Conservation (phyloP, 345 rosid species). For the Linum usitatissimum region DNA sequence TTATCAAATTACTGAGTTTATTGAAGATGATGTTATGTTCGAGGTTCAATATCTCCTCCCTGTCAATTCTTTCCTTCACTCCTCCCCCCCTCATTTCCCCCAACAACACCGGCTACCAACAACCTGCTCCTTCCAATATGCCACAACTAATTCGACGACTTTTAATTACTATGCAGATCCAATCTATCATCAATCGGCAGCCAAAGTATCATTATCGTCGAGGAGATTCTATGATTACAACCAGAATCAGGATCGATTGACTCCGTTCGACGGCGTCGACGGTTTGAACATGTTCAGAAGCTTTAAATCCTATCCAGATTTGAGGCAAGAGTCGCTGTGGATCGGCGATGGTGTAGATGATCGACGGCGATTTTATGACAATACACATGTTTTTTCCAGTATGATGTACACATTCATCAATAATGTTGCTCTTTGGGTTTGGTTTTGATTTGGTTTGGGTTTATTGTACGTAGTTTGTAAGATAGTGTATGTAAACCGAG, state of each 20-base stretch:
- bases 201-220: slow-evolving; percentile 17
- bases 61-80: not conserved
- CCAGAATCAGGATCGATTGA: slow-evolving; percentile 22
- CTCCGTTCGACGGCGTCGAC: slow-evolving; percentile 12
- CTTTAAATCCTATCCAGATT: slow-evolving; percentile 76
- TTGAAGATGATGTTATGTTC: too few relatives aligned
- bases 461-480: too few relatives aligned
- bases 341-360: slow-evolving; percentile 20
- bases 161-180: slow-evolving; percentile 16
- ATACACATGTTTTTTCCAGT: slow-evolving; percentile 30
- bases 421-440: too few relatives aligned
- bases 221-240: slow-evolving; percentile 27
- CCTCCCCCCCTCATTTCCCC: too few relatives aligned
- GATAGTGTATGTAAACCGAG: too few relatives aligned
- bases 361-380: slow-evolving; percentile 64
- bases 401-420: too few relatives aligned
- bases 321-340: slow-evolving; percentile 37
- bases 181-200: slow-evolving; percentile 20
- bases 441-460: too few relatives aligned
- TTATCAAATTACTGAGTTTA: too few relatives aligned
- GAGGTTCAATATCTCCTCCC: too few relatives aligned
- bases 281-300: slow-evolving; percentile 40
- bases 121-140: not conserved
- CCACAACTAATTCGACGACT: not conserved
- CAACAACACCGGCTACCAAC: slow-evolving; percentile 1